Percentiles rank a stretch among this genome's conserved stretches.
phyloP scores from a whole-genome alignment of 2,329 filamentous ascomycete species.

The Fulvia fulva region DNA sequence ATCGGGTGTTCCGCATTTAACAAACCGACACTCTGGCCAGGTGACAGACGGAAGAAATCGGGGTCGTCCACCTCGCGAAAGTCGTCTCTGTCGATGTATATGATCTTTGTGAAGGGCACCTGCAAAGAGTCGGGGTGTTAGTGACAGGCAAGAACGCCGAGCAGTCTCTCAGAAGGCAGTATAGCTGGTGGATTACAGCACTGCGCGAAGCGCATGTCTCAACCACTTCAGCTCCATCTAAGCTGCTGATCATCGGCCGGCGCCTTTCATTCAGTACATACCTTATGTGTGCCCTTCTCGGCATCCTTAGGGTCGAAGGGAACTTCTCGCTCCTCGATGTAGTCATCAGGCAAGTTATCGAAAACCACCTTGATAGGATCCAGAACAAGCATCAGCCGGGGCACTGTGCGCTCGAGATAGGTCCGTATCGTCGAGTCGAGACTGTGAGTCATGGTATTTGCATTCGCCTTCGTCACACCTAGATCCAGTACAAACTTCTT shows the following conservation, averaged over 20 bases:
- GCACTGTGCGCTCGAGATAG: constrained; percentile 84
- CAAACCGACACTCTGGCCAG: constrained; percentile 69
- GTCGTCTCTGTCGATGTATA: constrained; percentile 81
- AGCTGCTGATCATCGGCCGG: too few species aligned
- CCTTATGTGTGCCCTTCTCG: constrained; percentile 57
- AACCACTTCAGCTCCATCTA: too few species aligned
- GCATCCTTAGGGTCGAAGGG: constrained; percentile 82
- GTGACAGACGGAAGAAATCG: constrained; percentile 75
- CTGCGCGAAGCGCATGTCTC: too few species aligned
- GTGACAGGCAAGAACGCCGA: too few species aligned
- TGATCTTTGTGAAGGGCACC: constrained; percentile 67
- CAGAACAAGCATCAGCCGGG: constrained; percentile 82
- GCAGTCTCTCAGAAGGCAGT: too few species aligned
- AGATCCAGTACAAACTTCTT: constrained; percentile 88
- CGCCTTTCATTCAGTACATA: too few species aligned
- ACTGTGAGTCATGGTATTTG: constrained; percentile 73
- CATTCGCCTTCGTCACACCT: constrained; percentile 78
- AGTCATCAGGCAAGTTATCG: constrained; percentile 68
- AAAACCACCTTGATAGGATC: constrained; percentile 81
- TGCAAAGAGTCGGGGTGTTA: too few species aligned
- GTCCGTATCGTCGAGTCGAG: constrained; percentile 81
- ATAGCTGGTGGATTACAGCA: too few species aligned
- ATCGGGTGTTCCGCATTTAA: constrained; percentile 68
- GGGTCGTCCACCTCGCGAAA: constrained; percentile 69
- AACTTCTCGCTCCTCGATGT: constrained; percentile 60